A percentile compares a stretch with the other conserved stretches of the same genome.
phyloP scores from a whole-genome alignment of 306 rosid genomes.

The Vigna hirtella region DNA sequence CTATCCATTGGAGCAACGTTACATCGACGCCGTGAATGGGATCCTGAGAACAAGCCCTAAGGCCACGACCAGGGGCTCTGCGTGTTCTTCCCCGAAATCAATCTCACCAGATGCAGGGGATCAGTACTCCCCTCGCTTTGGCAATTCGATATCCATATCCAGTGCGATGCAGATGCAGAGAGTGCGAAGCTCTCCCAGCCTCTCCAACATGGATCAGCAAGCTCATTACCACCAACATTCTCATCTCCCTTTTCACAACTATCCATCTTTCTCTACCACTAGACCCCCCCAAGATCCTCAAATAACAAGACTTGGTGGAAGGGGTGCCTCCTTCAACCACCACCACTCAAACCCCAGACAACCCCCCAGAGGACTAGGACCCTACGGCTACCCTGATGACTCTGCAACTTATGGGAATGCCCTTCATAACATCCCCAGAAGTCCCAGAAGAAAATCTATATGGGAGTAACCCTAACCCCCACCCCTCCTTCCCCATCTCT shows the following conservation, averaged over 20 bases:
- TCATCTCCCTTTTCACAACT: not conserved
- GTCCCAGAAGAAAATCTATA: slow-evolving; percentile 44
- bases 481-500: not conserved
- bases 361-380: slow-evolving; percentile 33
- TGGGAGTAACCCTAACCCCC: slow-evolving; percentile 41
- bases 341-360: slow-evolving; percentile 30
- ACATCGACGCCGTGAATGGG: slow-evolving; percentile 80
- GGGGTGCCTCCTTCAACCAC: slow-evolving; percentile 1
- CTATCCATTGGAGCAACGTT: slow-evolving; percentile 65
- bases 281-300: slow-evolving; percentile 47
- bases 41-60: slow-evolving; percentile 42
- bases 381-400: slow-evolving; percentile 48
- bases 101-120: slow-evolving; percentile 59
- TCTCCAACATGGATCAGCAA: slow-evolving; percentile 44
- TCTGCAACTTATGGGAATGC: not conserved
- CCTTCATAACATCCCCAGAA: slow-evolving; percentile 46
- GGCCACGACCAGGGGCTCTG: slow-evolving; percentile 45
- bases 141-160: not conserved
- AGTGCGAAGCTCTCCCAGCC: slow-evolving; percentile 76
- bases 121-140: not conserved
- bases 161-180: slow-evolving; percentile 59
- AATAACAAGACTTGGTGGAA: not conserved
- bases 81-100: slow-evolving; percentile 76
- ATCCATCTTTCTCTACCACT: slow-evolving; percentile 5
- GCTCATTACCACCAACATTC: slow-evolving; percentile 20